Base-by-base conservation (phyloP, 371 early-diverging fungal species). In the Sanchytrium tribonematis region DNA sequence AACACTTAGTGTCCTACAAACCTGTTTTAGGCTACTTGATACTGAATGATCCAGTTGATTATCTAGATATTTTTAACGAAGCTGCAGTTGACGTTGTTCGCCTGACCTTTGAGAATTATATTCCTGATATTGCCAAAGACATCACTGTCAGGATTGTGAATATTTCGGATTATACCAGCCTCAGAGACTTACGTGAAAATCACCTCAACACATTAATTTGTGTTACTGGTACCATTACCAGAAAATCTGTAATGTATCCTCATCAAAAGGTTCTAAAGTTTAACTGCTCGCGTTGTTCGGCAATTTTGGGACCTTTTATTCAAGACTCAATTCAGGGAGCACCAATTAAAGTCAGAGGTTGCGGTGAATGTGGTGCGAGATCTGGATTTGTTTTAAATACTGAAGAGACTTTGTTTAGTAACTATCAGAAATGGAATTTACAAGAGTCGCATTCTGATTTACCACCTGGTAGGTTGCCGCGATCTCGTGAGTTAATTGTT, bases 371-470 rank as follows among this genome's bases (percentile, higher is more conserved):
- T 81, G 90, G 95, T 74, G 84, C 88, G 29, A 85, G 84, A 65
- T 96, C 98, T 1, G 93, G 97, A 0, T 96, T 99, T 75, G 77
- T 77, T 66, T 79, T 98, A 66, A 92, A 92, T 74, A 82, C 87
- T 66, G 88, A 91, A 72, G 68, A 92, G 82, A 97, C 98, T 0
- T 83, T 96, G 1, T 99, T 98, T 77, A 85, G 97, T 73, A 94
- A 99, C 80, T 96, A 90, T 74, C 99, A 99, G 81, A 90, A 91
- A 68, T 76, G 98, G 72, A 95, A 97, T 0, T 80, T 99, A 48
- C 98, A 99, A 75, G 99, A 99, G 78, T 86, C 89, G 1, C 99
- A 98, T 27, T 97, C 97, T 0, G 88, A 92, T 0, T 94, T 98
- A 5, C 97, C 96, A 1, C 87, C 97, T 0, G 98, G 98, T 71